These are phyloP conservation scores for Lophium mytilinum DNA, from an alignment of 495 filamentous ascomycete genomes.

Conservation along the genomic window DNA sequence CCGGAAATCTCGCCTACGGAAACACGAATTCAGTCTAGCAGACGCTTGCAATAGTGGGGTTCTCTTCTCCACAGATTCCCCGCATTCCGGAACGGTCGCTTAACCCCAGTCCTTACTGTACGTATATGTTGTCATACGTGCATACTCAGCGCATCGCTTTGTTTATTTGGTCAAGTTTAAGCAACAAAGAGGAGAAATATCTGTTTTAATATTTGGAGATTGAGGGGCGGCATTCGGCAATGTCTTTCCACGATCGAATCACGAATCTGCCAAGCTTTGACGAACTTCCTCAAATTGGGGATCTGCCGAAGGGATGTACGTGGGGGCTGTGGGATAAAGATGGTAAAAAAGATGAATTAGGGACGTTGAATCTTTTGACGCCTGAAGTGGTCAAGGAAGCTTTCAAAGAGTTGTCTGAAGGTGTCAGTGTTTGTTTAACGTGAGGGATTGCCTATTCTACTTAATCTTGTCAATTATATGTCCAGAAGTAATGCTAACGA, in stretches of 20 bases:
- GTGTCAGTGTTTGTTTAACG: constrained; percentile 13
- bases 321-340: background rate
- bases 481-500: background rate
- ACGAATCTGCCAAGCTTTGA: background rate
- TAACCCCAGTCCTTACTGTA: no score
- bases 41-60: no score
- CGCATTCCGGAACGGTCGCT: no score
- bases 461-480: background rate
- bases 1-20: no score
- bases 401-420: constrained; percentile 17
- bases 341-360: constrained; percentile 15
- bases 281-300: background rate
- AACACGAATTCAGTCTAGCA: no score
- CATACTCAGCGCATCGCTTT: no score
- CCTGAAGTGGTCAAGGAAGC: constrained; percentile 24
- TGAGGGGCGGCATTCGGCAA: background rate
- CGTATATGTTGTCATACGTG: no score
- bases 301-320: background rate
- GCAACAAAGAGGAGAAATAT: no score
- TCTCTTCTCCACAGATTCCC: no score
- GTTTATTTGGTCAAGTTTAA: no score
- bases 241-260: background rate
- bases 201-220: no score
- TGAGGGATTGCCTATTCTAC: background rate
- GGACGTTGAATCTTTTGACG: constrained; percentile 25